Conservation (phyloP, 495 filamentous ascomycete genomes). For the Penicillium macrosclerotiorum region DNA sequence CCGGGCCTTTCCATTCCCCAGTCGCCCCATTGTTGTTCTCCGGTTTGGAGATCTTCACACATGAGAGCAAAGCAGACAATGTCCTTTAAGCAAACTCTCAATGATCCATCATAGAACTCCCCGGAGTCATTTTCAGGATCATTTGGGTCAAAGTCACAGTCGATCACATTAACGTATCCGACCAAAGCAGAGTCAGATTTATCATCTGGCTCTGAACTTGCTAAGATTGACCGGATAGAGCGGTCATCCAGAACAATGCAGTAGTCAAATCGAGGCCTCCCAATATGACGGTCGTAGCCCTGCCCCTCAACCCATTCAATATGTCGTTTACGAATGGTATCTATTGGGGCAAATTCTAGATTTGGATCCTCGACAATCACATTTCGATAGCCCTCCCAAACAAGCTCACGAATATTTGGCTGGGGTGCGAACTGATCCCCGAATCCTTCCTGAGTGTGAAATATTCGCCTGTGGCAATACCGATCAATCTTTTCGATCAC, state of each 20-base stretch:
- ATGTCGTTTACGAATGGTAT: not conserved
- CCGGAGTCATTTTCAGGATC: conserved; percentile 2
- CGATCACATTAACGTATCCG: conserved; percentile 4
- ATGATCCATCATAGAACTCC: conserved; percentile 7
- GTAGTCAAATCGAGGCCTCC: conserved; percentile 6
- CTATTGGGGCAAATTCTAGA: not conserved
- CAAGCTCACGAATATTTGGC: not conserved
- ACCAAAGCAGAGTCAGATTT: conserved; percentile 2
- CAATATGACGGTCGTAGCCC: not conserved
- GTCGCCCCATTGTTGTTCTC: conserved; percentile 7
- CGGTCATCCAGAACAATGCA: conserved; percentile 6
- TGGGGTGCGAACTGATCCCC: not conserved
- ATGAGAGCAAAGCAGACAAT: conserved; percentile 3
- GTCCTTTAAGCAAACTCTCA: not conserved
- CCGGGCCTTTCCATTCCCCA: conserved; percentile 11
- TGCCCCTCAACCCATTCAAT: conserved; percentile 1
- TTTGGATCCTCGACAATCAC: not conserved
- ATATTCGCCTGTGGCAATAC: too few species aligned
- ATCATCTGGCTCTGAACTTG: conserved; percentile 2
- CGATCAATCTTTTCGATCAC: not conserved
- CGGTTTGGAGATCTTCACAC: not conserved
- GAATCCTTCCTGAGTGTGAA: not conserved
- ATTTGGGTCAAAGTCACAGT: conserved; percentile 1
- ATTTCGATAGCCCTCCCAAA: not conserved
- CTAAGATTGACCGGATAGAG: conserved; percentile 8